Conservation (phyloP, 2,329 filamentous ascomycete species). For the Stenocarpella maydis region DNA sequence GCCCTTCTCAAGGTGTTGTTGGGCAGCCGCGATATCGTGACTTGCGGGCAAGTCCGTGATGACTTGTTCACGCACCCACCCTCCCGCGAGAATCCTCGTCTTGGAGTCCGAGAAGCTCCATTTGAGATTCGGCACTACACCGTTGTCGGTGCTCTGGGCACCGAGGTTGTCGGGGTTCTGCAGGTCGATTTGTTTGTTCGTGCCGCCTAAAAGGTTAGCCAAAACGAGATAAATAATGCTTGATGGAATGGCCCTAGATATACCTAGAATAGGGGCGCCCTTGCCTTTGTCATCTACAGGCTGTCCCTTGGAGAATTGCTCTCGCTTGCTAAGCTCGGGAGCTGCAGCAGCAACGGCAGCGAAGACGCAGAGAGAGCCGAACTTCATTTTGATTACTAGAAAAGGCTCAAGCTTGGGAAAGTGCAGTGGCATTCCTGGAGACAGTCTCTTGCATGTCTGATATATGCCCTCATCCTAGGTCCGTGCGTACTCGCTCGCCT, state of each 20-base stretch:
- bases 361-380: background rate
- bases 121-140: conserved; percentile 72
- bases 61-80: conserved; percentile 73
- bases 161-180: conserved; percentile 72
- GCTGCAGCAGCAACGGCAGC: background rate
- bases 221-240: background rate
- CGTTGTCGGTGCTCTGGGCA: conserved; percentile 67
- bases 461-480: background rate
- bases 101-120: conserved; percentile 76
- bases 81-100: conserved; percentile 67
- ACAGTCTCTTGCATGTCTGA: background rate
- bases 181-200: conserved; percentile 67
- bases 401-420: background rate
- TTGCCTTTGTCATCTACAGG: conserved; percentile 20
- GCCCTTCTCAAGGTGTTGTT: conserved; percentile 73
- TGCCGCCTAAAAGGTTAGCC: conserved; percentile 51
- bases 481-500: conserved; percentile 17
- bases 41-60: conserved; percentile 72
- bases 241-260: too few species aligned
- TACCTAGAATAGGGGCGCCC: conserved; percentile 12
- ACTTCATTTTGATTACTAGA: background rate
- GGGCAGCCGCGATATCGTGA: conserved; percentile 72
- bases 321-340: conserved; percentile 5
- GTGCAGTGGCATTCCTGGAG: background rate
- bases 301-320: conserved; percentile 1